Percentiles rank a stretch among this genome's conserved stretches.
phyloP scores from a whole-genome alignment of 2,329 filamentous ascomycete genomes.

The Alternaria brassicicola region DNA sequence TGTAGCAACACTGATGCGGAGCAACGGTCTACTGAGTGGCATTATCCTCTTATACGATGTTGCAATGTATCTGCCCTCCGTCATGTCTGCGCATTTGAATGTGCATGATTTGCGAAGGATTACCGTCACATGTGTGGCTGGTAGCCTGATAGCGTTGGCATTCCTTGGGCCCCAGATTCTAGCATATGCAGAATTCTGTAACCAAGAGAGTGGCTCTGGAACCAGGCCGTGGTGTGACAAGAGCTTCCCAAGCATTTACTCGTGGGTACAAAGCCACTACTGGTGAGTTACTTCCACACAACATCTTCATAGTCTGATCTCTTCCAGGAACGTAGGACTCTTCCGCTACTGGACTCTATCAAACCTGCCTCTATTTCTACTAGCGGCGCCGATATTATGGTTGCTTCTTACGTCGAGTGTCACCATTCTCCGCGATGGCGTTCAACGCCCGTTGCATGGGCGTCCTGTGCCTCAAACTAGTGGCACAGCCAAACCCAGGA shows the following conservation, averaged over 20 bases:
- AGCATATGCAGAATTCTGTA: conserved; percentile 72
- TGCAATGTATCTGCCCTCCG: conserved; percentile 46
- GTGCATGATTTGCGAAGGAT: conserved; percentile 59
- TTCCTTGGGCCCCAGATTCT: conserved; percentile 73
- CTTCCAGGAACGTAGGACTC: conserved; percentile 81
- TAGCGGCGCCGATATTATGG: conserved; percentile 78
- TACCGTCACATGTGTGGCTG: conserved; percentile 67
- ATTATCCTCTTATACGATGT: conserved; percentile 68
- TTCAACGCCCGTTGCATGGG: conserved; percentile 41
- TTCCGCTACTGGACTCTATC: conserved; percentile 87
- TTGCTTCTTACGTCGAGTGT: conserved; percentile 67
- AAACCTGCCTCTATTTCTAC: conserved; percentile 85
- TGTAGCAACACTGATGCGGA: conserved; percentile 74
- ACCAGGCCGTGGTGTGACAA: conserved; percentile 74
- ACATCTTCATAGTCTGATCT: conserved; percentile 10
- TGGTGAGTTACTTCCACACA: conserved; percentile 67
- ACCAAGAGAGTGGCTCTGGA: conserved; percentile 10
- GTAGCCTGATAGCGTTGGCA: conserved; percentile 70
- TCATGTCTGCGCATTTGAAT: conserved; percentile 45
- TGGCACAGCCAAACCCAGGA: conserved; percentile 15
- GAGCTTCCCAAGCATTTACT: conserved; percentile 83
- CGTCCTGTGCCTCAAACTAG: conserved; percentile 22
- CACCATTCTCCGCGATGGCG: conserved; percentile 52
- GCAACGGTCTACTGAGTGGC: conserved; percentile 86
- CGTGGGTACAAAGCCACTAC: conserved; percentile 86